Conservation (phyloP, 2,329 filamentous ascomycete genomes). For the Aureobasidium leucospermi region DNA sequence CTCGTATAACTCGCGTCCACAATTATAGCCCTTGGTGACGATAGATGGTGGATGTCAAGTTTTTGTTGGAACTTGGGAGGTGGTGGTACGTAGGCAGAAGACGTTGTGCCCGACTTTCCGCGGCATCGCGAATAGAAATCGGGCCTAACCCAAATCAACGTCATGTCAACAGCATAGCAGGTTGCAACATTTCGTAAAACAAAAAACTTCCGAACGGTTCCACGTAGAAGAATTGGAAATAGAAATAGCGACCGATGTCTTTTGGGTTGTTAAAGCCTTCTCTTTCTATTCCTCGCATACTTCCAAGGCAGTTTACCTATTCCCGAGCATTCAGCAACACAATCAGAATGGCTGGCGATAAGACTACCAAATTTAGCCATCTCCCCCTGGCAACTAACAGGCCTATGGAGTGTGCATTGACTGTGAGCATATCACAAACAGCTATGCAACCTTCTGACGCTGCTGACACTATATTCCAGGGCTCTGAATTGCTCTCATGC, state of each 20-base stretch:
- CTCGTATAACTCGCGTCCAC: too few species aligned
- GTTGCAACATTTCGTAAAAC: background rate
- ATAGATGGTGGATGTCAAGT: too few species aligned
- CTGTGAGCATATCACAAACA: background rate
- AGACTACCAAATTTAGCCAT: conserved; percentile 5
- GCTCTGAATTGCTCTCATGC: conserved; percentile 51
- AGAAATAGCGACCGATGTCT: background rate
- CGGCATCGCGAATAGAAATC: background rate
- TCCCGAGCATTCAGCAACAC: background rate
- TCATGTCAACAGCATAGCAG: background rate
- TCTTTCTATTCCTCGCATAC: background rate
- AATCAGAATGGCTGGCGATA: background rate
- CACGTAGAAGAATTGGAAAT: background rate
- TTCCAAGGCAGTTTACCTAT: background rate
- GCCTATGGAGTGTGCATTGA: conserved; percentile 16
- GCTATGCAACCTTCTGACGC: background rate
- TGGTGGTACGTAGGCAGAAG: background rate
- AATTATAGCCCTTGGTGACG: too few species aligned
- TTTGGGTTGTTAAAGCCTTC: background rate
- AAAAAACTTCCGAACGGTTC: background rate
- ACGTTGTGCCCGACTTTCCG: background rate
- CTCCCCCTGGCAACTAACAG: conserved; percentile 12
- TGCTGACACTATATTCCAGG: conserved; percentile 13
- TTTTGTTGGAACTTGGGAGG: too few species aligned
- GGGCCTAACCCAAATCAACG: background rate